Conservation (phyloP, 176 grass and related monocot species). For the Oryza officinalis region DNA sequence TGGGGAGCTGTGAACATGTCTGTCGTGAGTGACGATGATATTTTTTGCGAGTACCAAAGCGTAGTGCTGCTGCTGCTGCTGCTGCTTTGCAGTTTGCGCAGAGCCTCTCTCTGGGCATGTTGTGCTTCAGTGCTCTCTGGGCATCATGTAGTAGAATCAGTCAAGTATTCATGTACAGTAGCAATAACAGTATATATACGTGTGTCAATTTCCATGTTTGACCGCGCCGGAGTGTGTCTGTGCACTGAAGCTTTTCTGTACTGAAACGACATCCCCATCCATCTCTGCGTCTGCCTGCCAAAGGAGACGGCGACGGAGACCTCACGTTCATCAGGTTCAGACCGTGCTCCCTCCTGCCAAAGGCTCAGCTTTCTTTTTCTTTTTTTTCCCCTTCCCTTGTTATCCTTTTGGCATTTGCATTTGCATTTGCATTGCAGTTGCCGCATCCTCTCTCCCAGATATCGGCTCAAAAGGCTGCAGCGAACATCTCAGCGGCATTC, state of each 20-base stretch:
- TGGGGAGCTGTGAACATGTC: background rate
- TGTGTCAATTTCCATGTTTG: conserved; percentile 26
- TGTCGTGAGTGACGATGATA: background rate
- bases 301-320: background rate
- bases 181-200: too few species aligned
- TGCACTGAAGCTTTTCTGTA: background rate
- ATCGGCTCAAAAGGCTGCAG: conserved; percentile 26
- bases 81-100: background rate
- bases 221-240: background rate
- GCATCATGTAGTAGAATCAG: background rate
- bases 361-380: background rate
- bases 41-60: conserved; percentile 6
- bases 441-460: background rate
- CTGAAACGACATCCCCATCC: conserved; percentile 29
- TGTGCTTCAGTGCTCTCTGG: background rate
- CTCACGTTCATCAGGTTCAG: background rate
- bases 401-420: background rate
- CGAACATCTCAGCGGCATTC: background rate
- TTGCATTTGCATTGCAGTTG: background rate
- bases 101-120: background rate
- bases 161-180: too few species aligned
- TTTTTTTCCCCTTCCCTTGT: background rate
- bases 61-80: background rate
- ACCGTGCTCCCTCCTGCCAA: background rate
- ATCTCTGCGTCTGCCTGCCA: background rate